Conservation (phyloP, 768 basidiomycete genomes). For the Pholiota microspora region DNA sequence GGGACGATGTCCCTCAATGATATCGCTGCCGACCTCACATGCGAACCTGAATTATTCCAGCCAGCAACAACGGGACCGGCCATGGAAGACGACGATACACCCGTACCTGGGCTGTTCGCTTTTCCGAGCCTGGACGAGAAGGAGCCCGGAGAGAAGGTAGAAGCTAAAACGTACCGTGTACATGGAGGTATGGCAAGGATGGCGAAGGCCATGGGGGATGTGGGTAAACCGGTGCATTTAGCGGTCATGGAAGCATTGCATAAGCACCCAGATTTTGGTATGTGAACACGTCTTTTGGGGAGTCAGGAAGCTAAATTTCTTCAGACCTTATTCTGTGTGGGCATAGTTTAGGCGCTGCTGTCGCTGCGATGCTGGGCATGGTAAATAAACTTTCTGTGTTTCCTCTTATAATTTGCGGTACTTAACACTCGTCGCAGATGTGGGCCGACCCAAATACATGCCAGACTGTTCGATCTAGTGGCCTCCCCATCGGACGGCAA, state of each 20-base stretch:
- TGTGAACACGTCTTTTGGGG: slow-evolving; percentile 28
- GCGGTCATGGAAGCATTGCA: slow-evolving; percentile 70
- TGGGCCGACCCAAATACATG: slow-evolving; percentile 85
- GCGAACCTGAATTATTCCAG: slow-evolving; percentile 68
- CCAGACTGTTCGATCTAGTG: slow-evolving; percentile 63
- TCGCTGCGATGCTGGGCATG: slow-evolving; percentile 71
- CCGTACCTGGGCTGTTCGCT: slow-evolving; percentile 34
- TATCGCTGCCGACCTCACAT: slow-evolving; percentile 82
- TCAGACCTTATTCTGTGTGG: slow-evolving; percentile 75
- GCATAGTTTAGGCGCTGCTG: slow-evolving; percentile 83
- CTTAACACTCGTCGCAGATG: slow-evolving; percentile 44
- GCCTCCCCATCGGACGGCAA: slow-evolving; percentile 62
- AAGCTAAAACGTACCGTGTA: slow-evolving; percentile 48
- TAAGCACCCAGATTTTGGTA: slow-evolving; percentile 72
- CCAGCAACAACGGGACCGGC: slow-evolving; percentile 41
- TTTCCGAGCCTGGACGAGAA: slow-evolving; percentile 31
- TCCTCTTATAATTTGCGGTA: neutral
- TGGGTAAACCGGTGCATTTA: slow-evolving; percentile 73
- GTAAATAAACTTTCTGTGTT: slow-evolving; percentile 30
- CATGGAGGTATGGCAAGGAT: slow-evolving; percentile 82
- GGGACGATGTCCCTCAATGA: slow-evolving; percentile 89
- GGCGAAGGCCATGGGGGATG: slow-evolving; percentile 75
- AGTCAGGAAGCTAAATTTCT: neutral
- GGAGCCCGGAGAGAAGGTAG: slow-evolving; percentile 17
- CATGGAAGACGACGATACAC: slow-evolving; percentile 29